These are phyloP conservation scores for Colletotrichum spaethianum DNA, from an alignment of 2,329 filamentous ascomycete species.

Conservation along the genomic window DNA sequence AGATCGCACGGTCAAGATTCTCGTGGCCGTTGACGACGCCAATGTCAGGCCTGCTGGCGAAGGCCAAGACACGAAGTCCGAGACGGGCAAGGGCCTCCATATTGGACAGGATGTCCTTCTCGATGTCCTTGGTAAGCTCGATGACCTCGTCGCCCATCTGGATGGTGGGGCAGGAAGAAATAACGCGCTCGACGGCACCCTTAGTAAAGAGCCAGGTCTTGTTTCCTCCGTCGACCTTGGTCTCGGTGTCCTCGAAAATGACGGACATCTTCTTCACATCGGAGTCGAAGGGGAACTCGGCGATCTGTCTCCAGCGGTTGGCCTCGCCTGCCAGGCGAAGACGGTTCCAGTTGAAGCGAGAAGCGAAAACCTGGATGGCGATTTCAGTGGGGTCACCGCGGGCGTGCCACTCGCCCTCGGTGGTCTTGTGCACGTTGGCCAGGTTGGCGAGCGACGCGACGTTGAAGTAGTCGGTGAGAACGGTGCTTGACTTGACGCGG, in stretches of 20 bases:
- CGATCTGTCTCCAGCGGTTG: constrained; percentile 69
- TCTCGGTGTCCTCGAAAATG: constrained; percentile 66
- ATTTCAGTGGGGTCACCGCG: constrained; percentile 80
- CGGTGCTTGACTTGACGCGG: constrained; percentile 53
- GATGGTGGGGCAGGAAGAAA: constrained; percentile 72
- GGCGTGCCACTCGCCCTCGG: constrained; percentile 70
- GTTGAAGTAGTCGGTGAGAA: constrained; percentile 70
- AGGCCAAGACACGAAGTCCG: constrained; percentile 77
- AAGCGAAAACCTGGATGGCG: constrained; percentile 81
- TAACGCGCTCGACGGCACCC: constrained; percentile 78
- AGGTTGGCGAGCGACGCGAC: constrained; percentile 77
- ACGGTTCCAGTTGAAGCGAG: constrained; percentile 76
- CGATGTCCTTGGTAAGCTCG: constrained; percentile 66
- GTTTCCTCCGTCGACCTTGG: constrained; percentile 32
- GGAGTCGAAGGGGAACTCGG: constrained; percentile 82
- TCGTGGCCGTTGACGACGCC: constrained; percentile 51
- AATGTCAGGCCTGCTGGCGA: constrained; percentile 68
- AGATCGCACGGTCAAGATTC: constrained; percentile 65
- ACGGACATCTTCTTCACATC: constrained; percentile 84
- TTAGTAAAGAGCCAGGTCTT: constrained; percentile 71
- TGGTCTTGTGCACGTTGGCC: constrained; percentile 70
- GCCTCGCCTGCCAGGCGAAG: constrained; percentile 64
- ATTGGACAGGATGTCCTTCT: constrained; percentile 72
- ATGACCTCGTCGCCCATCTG: constrained; percentile 59
- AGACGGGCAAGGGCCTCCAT: constrained; percentile 78